phyloP scores from a whole-genome alignment of 139 green algal species.

The Micromonas commoda region DNA sequence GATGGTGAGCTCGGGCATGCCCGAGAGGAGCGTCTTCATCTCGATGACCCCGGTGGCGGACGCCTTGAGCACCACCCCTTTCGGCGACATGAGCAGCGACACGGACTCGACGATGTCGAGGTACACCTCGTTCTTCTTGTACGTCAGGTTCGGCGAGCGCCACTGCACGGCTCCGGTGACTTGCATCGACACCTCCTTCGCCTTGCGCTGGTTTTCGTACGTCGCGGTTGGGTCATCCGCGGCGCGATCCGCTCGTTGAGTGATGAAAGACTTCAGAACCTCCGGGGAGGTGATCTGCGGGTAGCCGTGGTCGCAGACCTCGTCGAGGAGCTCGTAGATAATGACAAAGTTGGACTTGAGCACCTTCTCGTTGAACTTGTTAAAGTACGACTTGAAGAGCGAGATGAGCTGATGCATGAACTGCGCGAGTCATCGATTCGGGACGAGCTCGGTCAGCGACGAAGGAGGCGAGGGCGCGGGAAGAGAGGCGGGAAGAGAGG shows the following conservation, averaged over 20 bases:
- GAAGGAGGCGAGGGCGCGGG: background rate
- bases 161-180: slow-evolving; percentile 90
- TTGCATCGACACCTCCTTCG: slow-evolving; percentile 50
- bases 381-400: slow-evolving; percentile 76
- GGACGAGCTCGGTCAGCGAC: background rate
- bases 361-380: slow-evolving; percentile 70
- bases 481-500: background rate
- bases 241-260: slow-evolving; percentile 62
- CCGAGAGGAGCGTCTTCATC: slow-evolving; percentile 87
- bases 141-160: slow-evolving; percentile 65
- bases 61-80: slow-evolving; percentile 69
- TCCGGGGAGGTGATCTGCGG: slow-evolving; percentile 79
- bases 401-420: slow-evolving; percentile 6
- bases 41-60: slow-evolving; percentile 78
- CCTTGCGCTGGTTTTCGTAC: slow-evolving; percentile 3
- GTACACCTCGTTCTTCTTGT: slow-evolving; percentile 98
- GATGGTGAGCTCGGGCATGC: slow-evolving; percentile 91
- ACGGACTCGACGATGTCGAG: slow-evolving; percentile 90
- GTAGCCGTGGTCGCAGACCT: slow-evolving; percentile 80
- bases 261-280: slow-evolving; percentile 88
- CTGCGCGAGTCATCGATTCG: background rate
- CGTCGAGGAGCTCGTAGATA: slow-evolving; percentile 93
- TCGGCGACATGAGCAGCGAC: slow-evolving; percentile 67
- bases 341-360: slow-evolving; percentile 91
- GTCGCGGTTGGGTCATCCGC: background rate